Evolutionary conservation across 1,284 basidiomycete species (phyloP), one percentile per base, ranked within the genome.

Genomic region (Tilletia indica): DNA sequence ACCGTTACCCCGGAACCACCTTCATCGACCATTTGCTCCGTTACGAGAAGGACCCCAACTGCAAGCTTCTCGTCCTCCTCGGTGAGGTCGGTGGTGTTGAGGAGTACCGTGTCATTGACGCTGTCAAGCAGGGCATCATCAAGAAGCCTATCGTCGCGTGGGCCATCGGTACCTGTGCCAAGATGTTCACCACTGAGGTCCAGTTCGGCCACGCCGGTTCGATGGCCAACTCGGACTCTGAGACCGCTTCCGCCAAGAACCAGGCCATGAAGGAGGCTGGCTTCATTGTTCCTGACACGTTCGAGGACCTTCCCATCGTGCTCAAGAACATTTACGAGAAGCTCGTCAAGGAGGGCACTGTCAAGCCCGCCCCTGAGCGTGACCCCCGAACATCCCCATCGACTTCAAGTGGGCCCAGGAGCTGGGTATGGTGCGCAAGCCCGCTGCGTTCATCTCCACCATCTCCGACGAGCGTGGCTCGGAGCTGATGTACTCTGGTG

Each of bases 391-490:
- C 77, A 98, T 98, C 85, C 96, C 96, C 38, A 96, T 98, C 93
- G 96, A 99, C 88, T 99, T 98, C 91, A 97, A 98, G 88, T 98
- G 96, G 96, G 96, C 96, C 61, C 86, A 88, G 88, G 96, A 98
- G 87, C 91, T 98, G 72, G 96, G 96, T 73, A 91, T 98, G 85
- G 95, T 99, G 86, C 92, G 96, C 84, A 98, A 98, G 88, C 96
- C 96, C 54, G 95, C 96, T 61, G 94, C 96, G 14, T 99, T 99
- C 89, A 98, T 99, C 88, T 97, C 95, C 69, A 98, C 97, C 78
- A 99, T 99, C 86, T 97, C 94, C 73, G 97, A 99, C 87, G 97
- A 99, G 89, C 93, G 96, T 84, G 96, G 96, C 3, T 94, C 97
- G 86, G 97, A 99, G 88, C 89, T 99, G 75, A 88, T 99, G 84